Evolutionary conservation across 2,329 filamentous ascomycete species (phyloP), one percentile per base, ranked within the genome.

Genomic region (Talaromyces verruculosus): DNA sequence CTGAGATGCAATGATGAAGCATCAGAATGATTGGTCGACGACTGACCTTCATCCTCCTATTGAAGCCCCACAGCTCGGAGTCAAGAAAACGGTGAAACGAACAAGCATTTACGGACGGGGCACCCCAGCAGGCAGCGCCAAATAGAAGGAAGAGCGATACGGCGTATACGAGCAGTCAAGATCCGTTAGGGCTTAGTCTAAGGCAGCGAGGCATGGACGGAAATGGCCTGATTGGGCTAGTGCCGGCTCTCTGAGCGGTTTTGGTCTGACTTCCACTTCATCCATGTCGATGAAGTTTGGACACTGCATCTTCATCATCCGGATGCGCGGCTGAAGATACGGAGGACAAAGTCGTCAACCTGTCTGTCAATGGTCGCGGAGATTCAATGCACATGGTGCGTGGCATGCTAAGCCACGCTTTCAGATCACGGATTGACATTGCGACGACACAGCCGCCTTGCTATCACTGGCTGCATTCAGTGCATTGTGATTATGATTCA

Each of bases 71-170:
- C 53, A 57, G 33, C 10, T 35, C 17, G 28, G 17, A 47, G 43
- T 22, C 10, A 2, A 2, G 5, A 49, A 28, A 25, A 49, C 47
- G 47, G 33, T 41, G 33, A 58, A 39, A 58, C 55, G 33, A 59
- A 60, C 57, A 60, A 60, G 57, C 57, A 60, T 60, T 60, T 41
- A 8, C 41, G 17, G 3, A 41, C 28, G 57, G 57, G 28, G 57
- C 35, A 25, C 41, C 17, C 10, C 43, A 47, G 19, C 19, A 25
- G 45, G 19, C 45, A 47, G 45, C 45, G 19, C 19, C 45, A 25
- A 51, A 43, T 43, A 43, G 41, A 19, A 43, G 19, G 17, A 37
- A 15, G 15, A 45, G 35, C 4, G 30, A 60, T 45, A 60, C 57
- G 57, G 17, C 2, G 10, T 5, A 60, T 60, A 60, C 57, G 57